phyloP scores from a whole-genome alignment of 2,329 filamentous ascomycete species.

The Hymenoscyphus infarciens region DNA sequence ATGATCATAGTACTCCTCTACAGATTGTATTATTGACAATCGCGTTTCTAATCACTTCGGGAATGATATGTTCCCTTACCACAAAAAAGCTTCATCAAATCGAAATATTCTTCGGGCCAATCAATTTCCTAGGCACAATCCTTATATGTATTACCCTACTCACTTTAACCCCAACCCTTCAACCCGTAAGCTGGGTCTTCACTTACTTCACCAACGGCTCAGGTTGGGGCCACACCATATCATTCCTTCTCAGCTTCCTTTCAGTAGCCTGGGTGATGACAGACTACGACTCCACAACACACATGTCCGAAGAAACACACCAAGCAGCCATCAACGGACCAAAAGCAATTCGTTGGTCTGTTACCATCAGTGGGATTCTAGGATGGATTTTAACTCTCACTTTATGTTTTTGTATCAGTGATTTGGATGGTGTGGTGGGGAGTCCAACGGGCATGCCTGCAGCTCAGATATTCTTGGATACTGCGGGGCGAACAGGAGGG shows the following conservation, averaged over 20 bases:
- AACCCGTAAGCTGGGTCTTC: slow-evolving; percentile 57
- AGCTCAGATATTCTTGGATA: slow-evolving; percentile 57
- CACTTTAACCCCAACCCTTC: slow-evolving; percentile 55
- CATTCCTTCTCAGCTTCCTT: slow-evolving; percentile 55
- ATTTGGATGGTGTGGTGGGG: slow-evolving; percentile 52
- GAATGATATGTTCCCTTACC: slow-evolving; percentile 59
- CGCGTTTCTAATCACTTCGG: slow-evolving; percentile 48
- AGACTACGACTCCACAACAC: slow-evolving; percentile 64
- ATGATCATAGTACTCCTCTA: slow-evolving; percentile 45
- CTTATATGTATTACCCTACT: slow-evolving; percentile 57
- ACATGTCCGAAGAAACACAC: slow-evolving; percentile 66
- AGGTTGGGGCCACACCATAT: slow-evolving; percentile 59
- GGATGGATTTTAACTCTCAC: slow-evolving; percentile 63
- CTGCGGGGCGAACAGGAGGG: slow-evolving; percentile 53
- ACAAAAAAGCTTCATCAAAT: slow-evolving; percentile 57
- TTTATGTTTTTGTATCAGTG: slow-evolving; percentile 59
- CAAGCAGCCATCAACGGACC: slow-evolving; percentile 59
- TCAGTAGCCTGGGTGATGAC: slow-evolving; percentile 64
- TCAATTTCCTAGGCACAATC: slow-evolving; percentile 60
- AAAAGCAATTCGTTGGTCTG: slow-evolving; percentile 54
- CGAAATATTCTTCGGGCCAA: slow-evolving; percentile 62
- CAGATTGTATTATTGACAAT: slow-evolving; percentile 58
- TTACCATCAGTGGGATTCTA: slow-evolving; percentile 55
- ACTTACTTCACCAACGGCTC: slow-evolving; percentile 58
- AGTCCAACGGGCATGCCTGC: slow-evolving; percentile 59